A percentile compares a stretch with the other conserved stretches of the same genome.
Evolutionary conservation across 2,329 filamentous ascomycete species (phyloP).

Genomic region (Blastomyces emzantsi): DNA sequence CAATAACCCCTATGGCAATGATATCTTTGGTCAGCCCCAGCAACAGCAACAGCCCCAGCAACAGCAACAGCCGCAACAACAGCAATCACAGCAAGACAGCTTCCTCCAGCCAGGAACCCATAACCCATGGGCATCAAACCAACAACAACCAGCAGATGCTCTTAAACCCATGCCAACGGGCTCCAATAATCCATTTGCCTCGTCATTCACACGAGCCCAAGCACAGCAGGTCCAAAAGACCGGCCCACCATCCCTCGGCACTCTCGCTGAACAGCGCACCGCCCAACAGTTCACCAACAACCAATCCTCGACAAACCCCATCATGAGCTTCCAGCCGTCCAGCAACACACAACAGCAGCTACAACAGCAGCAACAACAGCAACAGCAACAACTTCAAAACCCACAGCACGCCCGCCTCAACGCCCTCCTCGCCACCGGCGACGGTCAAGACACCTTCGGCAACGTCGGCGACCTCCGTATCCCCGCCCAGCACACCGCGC

Average conservation of each 20-base stretch:
- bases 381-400: constrained; percentile 36
- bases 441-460: constrained; percentile 94
- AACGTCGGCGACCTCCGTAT: constrained; percentile 96
- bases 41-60: constrained; percentile 29
- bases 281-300: constrained; percentile 47
- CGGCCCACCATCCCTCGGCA: constrained; percentile 61
- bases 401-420: constrained; percentile 68
- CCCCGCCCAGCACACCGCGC: constrained; percentile 90
- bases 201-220: constrained; percentile 53
- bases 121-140: constrained; percentile 77
- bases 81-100: constrained; percentile 48
- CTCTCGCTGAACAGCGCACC: constrained; percentile 75
- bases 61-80: constrained; percentile 40
- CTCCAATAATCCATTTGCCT: constrained; percentile 95
- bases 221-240: constrained; percentile 43
- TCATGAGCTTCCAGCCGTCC: constrained; percentile 40
- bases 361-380: constrained; percentile 41
- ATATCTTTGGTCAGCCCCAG: constrained; percentile 42
- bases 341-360: constrained; percentile 43
- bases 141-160: constrained; percentile 49
- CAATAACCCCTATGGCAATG: constrained; percentile 48
- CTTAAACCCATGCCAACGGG: constrained; percentile 80
- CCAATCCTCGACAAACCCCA: constrained; percentile 45
- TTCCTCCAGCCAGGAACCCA: constrained; percentile 71
- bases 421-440: constrained; percentile 71